Evolutionary conservation across 2,329 filamentous ascomycete genomes (phyloP), one percentile per base, ranked within the genome.

Genomic region (Kalmusia sp.): DNA sequence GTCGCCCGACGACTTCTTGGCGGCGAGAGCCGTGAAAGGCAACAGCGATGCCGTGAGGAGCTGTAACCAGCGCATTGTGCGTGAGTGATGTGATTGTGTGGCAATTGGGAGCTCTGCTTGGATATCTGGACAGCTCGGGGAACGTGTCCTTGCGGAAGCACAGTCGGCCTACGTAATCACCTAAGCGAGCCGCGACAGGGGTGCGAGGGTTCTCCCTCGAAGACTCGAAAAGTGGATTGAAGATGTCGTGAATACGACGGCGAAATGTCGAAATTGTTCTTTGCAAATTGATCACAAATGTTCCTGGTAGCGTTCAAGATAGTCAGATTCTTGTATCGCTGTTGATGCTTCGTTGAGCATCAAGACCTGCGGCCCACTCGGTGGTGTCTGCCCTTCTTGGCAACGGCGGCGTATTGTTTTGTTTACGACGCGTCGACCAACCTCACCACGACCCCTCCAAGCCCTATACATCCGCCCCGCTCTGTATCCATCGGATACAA

Each of bases 61-160:
- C 63, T 83, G 80, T 52, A 90, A 55, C 67, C 71, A 77, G 77
- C 85, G 88, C 90, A 93, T 93, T 63, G 76, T 87, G 75, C 65
- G 52, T 59, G 57, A 51, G 54, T 30, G 51, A 51, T 55, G 49
- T 54, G 40, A 57, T 52, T 46, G 48, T 47, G 59, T 53, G 55
- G 55, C 47, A 53, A 55, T 52, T 54, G 43, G 61, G 53, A 64
- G 67, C 63, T 62, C 55, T 59, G 59, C 58, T 64, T 59, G 63
- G n/a, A n/a, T n/a, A n/a, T n/a, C n/a, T 43, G 43, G 43, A 38
- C 27, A 49, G 47, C 47, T 49, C 44, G 22, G 64, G 58, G 62
- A 70, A 68, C 69, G 68, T 73, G 70, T 64, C 69, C 68, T 71
- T 59, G 59, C 58, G 54, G 39, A 51, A 54, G 21, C 7, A 6